Evolutionary conservation across 306 rosid genomes (phyloP), one percentile per base, ranked within the genome.

Genomic region (Quercus alba): DNA sequence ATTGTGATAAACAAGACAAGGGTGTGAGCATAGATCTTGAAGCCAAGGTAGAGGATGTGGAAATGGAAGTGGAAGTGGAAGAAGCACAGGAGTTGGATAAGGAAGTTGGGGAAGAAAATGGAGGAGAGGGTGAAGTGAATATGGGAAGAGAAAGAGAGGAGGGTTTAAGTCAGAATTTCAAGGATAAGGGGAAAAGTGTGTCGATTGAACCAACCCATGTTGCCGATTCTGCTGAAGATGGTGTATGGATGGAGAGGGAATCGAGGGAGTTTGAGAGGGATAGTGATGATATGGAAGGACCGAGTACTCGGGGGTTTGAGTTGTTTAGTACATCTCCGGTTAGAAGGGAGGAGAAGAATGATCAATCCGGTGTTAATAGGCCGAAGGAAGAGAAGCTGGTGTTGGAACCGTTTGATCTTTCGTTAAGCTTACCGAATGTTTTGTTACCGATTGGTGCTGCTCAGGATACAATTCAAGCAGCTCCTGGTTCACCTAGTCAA

Each of bases 401-500:
- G 1, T 79, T 90, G 73, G 97, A 86, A 87, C 91, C 91, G 19
- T 91, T 93, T 82, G 98, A 91, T 81, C 99, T 95, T 78, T 90
- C 98, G 73, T 97, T 95, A 28, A 93, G 99, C 87, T 86, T 95
- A 85, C 99, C 99, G 0, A 95, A 91, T 88, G 97, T 95, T 78
- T 80, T 95, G 88, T 86, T 95, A 77, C 99, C 99, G 15, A 87
- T 95, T 55, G 98, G 99, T 77, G 93, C 86, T 31, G 54, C 90
- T 75, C 75, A 44, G 38, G 94, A 91, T 81, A 69, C 88, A 28
- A 7, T 68, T 7, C 87, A 80, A 70, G 87, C 86, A 70, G 87
- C 86, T 68, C 97, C 97, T 75, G 93, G 93, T 83, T 93, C 99
- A 74, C 98, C 99, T 12, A 82, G 93, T 81, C 97, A 89, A 74